Base-by-base conservation (phyloP, 345 rosid species). In the Pugionium cornutum region DNA sequence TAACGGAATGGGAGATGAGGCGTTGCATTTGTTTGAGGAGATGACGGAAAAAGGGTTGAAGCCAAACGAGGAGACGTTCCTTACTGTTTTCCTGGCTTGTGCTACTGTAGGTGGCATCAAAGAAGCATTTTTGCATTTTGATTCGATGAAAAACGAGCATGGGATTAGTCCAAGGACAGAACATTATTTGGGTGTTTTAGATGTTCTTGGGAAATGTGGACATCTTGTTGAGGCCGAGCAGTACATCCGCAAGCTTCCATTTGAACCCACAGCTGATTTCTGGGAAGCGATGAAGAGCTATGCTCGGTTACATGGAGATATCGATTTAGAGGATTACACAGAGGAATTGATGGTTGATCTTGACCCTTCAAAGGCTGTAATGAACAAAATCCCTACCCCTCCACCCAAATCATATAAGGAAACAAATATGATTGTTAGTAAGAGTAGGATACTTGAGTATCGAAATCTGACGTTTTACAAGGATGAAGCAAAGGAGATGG, bases 71-170 rank as follows among this genome's bases (percentile, higher is more conserved):
- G 79, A 80, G 46, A 89, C 92, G 1, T 86, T 89, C 39, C 72
- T 83, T 54, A 56, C 68, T 0, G 88, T 84, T 73, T 73, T 86
- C 42, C 71, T 77, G 9, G 89, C 86, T 43, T 89, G 90, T 80
- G 90, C 82, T 18, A 78, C 72, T 63, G 92, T 82, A 1, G 86
- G 79, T 7, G 92, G 86, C 4, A 69, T 84, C 18, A 84, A 89
- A 64, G 92, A 89, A 75, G 96, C 83, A 3, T 84, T 83, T 68
- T 42, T 86, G 58, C 85, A 86, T 74, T 89, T 86, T 18, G 83
- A 82, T 59, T 82, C 85, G 7, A 84, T 86, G 90, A 52, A 53
- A 50, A 76, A 57, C 5, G 87, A 84, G 74, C 73, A 69, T 52
- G 85, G 83, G 57, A 80, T 83, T 53, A 63, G 48, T 63, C 92